phyloP scores from a whole-genome alignment of 164 flowering plant genomes.

The Protea cynaroides region DNA sequence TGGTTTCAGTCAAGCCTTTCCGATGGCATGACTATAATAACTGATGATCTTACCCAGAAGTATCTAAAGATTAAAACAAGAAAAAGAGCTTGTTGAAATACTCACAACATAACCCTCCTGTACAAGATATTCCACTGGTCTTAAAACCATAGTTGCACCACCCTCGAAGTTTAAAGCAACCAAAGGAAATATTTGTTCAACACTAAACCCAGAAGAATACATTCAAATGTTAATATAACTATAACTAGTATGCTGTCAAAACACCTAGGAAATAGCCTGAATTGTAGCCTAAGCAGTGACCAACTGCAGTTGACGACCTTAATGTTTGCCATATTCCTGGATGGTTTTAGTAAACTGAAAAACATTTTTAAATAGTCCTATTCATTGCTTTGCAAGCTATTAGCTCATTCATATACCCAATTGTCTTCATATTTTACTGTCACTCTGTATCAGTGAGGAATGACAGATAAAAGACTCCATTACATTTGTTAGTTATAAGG shows the following conservation, averaged over 20 bases:
- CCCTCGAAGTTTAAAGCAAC: conserved; percentile 80
- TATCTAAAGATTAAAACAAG: neutral
- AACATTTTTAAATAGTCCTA: too few species aligned
- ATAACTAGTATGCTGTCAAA: conserved; percentile 4
- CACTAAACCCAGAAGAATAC: conserved; percentile 32
- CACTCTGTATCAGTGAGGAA: too few species aligned
- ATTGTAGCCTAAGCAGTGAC: too few species aligned
- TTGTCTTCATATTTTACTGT: too few species aligned
- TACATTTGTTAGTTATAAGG: too few species aligned
- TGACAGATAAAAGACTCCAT: too few species aligned
- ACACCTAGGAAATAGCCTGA: too few species aligned
- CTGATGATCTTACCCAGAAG: neutral
- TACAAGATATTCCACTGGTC: conserved; percentile 71
- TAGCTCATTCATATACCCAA: too few species aligned
- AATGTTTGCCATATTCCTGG: too few species aligned
- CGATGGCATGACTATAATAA: conserved; percentile 1
- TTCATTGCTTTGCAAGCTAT: too few species aligned
- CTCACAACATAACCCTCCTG: conserved; percentile 60
- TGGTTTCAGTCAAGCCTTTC: conserved; percentile 1
- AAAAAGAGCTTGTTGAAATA: conserved; percentile 6
- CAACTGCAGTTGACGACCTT: too few species aligned
- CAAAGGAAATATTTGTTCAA: conserved; percentile 57
- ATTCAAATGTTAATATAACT: conserved; percentile 22
- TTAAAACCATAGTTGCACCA: conserved; percentile 64
- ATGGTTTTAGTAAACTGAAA: too few species aligned